Conservation (phyloP, 1,284 basidiomycete species). For the Fistulina hepatica region DNA sequence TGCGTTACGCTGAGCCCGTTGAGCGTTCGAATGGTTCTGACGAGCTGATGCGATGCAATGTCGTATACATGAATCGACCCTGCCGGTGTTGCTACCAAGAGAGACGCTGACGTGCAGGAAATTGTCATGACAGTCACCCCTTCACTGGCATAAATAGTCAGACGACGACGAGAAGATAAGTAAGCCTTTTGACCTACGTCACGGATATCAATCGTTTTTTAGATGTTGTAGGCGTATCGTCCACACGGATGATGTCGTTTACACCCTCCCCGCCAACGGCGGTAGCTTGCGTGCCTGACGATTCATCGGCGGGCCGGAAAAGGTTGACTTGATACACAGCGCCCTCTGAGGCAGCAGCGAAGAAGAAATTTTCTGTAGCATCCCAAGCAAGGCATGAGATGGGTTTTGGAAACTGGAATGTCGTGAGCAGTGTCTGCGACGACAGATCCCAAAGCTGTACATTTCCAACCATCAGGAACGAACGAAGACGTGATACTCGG, state of each 20-base stretch:
- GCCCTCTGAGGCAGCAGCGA: conserved; percentile 67
- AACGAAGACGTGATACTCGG: too few species aligned
- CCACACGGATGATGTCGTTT: conserved; percentile 55
- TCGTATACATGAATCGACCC: conserved; percentile 81
- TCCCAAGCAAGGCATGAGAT: conserved; percentile 71
- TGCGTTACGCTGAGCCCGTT: conserved; percentile 68
- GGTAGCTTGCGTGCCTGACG: conserved; percentile 40
- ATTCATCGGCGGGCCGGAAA: conserved; percentile 50
- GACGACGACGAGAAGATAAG: conserved; percentile 4
- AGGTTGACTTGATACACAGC: conserved; percentile 74
- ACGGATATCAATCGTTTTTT: conserved; percentile 51
- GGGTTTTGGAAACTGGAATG: conserved; percentile 72
- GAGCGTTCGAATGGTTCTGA: conserved; percentile 68
- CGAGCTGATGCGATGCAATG: conserved; percentile 79
- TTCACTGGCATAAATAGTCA: conserved; percentile 29
- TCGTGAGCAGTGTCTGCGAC: conserved; percentile 69
- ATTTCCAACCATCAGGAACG: conserved; percentile 1
- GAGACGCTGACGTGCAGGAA: conserved; percentile 61
- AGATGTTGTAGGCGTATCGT: conserved; percentile 31
- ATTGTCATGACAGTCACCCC: conserved; percentile 64
- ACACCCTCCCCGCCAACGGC: conserved; percentile 69
- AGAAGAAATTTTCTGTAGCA: conserved; percentile 76
- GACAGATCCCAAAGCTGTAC: conserved; percentile 72
- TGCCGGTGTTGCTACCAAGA: conserved; percentile 63
- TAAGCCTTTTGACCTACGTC: conserved; percentile 44